These are phyloP conservation scores for Apiospora koreana DNA, from an alignment of 2,329 filamentous ascomycete species.

Conservation along the genomic window DNA sequence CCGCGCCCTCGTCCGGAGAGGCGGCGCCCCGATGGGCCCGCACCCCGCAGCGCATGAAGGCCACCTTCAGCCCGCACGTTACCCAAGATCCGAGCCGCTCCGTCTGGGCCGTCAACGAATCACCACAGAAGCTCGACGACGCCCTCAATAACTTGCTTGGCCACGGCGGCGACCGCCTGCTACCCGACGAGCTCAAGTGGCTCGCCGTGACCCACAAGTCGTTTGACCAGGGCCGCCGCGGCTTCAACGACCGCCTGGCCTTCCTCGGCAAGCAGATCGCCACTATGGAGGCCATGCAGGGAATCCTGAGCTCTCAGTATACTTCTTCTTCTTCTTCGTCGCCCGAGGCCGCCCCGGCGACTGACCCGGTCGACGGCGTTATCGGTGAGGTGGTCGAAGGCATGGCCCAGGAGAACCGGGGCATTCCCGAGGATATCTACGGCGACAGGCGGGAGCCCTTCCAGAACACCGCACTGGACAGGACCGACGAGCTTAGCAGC, in stretches of 20 bases:
- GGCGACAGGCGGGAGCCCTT: conserved; percentile 65
- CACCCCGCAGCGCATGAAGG: conserved; percentile 70
- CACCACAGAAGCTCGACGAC: conserved; percentile 71
- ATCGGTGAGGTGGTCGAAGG: not conserved
- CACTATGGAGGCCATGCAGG: conserved; percentile 40
- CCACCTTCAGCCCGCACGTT: conserved; percentile 63
- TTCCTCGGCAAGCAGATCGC: conserved; percentile 58
- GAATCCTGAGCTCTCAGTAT: conserved; percentile 14
- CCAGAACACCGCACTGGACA: conserved; percentile 67
- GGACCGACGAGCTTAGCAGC: conserved; percentile 70
- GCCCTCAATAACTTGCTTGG: conserved; percentile 80
- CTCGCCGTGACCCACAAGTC: conserved; percentile 96
- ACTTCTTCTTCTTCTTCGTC: too few species aligned
- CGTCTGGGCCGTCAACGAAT: conserved; percentile 71
- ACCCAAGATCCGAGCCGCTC: conserved; percentile 54
- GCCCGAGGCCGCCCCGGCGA: too few species aligned
- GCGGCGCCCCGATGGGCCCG: conserved; percentile 66
- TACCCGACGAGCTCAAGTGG: conserved; percentile 95
- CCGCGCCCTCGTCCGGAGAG: conserved; percentile 15
- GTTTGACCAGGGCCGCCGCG: conserved; percentile 91
- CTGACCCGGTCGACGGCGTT: not conserved
- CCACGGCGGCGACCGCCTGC: conserved; percentile 66
- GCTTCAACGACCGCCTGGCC: conserved; percentile 92
- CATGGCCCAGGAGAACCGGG: conserved; percentile 48
- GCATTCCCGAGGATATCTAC: conserved; percentile 53